Conservation (phyloP, 1,284 basidiomycete species). For the Ganoderma resinaceum region DNA sequence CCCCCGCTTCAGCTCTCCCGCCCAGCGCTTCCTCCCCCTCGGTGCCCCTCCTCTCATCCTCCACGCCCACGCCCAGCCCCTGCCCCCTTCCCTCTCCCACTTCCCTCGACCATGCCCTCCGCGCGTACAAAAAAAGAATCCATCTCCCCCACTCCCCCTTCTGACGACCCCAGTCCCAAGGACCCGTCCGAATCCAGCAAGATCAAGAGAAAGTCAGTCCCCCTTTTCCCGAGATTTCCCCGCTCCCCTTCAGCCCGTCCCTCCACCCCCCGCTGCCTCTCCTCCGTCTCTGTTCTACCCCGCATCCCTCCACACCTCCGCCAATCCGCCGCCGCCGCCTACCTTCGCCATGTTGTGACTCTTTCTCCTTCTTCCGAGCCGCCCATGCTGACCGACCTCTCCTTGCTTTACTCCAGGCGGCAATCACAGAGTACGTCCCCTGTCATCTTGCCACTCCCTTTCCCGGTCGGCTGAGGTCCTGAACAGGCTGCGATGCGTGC, state of each 20-base stretch:
- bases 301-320: conserved; percentile 30
- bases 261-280: conserved; percentile 30
- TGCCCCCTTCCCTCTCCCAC: conserved; percentile 38
- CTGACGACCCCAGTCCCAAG: conserved; percentile 61
- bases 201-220: conserved; percentile 78
- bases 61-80: conserved; percentile 40
- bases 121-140: conserved; percentile 71
- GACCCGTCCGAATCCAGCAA: conserved; percentile 67
- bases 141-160: conserved; percentile 65
- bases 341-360: conserved; percentile 33
- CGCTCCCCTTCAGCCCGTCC: conserved; percentile 38
- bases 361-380: conserved; percentile 27
- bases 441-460: conserved; percentile 26
- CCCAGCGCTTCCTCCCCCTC: conserved; percentile 22
- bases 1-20: conserved; percentile 5
- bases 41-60: conserved; percentile 21
- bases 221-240: conserved; percentile 48
- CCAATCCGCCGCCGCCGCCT: conserved; percentile 17
- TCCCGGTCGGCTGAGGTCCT: conserved; percentile 25
- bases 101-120: conserved; percentile 60
- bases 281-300: conserved; percentile 41
- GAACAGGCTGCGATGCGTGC: conserved; percentile 82
- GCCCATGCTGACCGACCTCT: conserved; percentile 35
- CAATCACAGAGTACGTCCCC: conserved; percentile 75
- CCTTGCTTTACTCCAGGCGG: conserved; percentile 57